A percentile compares a stretch with the other conserved stretches of the same genome.
These are phyloP conservation scores for Trichaptum fuscoviolaceum DNA, from an alignment of 768 basidiomycete species.

Conservation along the genomic window DNA sequence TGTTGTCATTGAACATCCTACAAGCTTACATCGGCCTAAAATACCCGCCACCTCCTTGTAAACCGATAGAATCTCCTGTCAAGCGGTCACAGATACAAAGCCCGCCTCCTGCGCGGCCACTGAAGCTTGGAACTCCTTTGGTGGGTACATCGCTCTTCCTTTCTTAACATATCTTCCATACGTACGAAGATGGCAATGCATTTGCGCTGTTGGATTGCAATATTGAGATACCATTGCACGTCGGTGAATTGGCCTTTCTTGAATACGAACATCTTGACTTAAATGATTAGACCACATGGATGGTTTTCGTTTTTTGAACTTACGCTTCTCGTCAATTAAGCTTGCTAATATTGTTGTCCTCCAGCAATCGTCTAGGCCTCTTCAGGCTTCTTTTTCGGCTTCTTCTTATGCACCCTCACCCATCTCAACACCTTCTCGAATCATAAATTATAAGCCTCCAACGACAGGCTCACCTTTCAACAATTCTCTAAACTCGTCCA, in stretches of 20 bases:
- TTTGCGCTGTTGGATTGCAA: not conserved
- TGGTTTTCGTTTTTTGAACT: not conserved
- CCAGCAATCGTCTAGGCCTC: not conserved
- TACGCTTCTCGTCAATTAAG: not conserved
- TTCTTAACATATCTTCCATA: not conserved
- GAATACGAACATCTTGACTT: too few species aligned
- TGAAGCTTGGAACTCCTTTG: not conserved
- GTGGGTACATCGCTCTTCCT: not conserved
- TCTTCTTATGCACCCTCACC: slow-evolving; percentile 1
- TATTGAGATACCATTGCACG: too few species aligned
- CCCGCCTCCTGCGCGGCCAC: not conserved
- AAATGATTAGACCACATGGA: too few species aligned
- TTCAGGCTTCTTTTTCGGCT: not conserved
- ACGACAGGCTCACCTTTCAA: slow-evolving; percentile 2
- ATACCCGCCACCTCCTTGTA: not conserved
- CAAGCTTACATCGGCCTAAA: not conserved
- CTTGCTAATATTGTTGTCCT: not conserved
- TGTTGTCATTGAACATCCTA: not conserved
- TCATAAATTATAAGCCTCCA: not conserved
- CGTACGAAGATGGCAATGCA: not conserved
- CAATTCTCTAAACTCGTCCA: not conserved
- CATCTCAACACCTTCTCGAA: not conserved
- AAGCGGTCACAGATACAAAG: not conserved
- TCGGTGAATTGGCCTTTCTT: too few species aligned
- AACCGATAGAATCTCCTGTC: not conserved